Evolutionary conservation across 305 asterid species (phyloP), one percentile per base, ranked within the genome.

Genomic region (Rubia balearica): DNA sequence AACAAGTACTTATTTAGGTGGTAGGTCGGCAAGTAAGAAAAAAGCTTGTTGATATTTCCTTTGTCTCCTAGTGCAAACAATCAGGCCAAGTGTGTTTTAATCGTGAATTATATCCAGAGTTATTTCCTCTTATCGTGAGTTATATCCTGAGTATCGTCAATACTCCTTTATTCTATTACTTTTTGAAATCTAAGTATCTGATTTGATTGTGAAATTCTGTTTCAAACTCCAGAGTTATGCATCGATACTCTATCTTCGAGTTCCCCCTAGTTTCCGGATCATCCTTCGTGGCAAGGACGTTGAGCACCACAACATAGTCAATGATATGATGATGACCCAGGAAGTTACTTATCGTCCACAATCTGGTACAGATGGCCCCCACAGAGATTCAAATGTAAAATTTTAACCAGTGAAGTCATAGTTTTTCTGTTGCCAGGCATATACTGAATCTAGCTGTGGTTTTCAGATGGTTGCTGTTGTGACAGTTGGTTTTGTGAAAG

Each of bases 271-370:
- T 53, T 91, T 95, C 78, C 94, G 97, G 73, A 87, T 95, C 19
- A 95, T 88, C 70, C 83, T 95, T 79, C 97, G 98, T 6, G 99
- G 98, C 69, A 77, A 85, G 81, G 98, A 95, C 79, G 90, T 95
- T 66, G 94, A 86, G 77, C 99, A 95, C 85, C 99, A 95, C 81
- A 90, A 88, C 84, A 77, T 95, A 67, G 97, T 95, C 69, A 91
- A 90, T 81, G 99, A 95, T 80, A 95, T 95, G 99, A 95, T 95
- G 99, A 84, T 95, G 96, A 83, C 99, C 49, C 88, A 91, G 78
- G 96, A 91, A 82, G 77, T 87, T 61, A 84, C 85, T 11, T 95
- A 95, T 82, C 99, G 98, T 70, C 99, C 99, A 69, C 96, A 88
- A 74, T 81, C 94, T 46, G 89, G 90, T 51, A 75, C 79, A 9